phyloP scores from a whole-genome alignment of 768 basidiomycete species.

The Gyrodon lividus region DNA sequence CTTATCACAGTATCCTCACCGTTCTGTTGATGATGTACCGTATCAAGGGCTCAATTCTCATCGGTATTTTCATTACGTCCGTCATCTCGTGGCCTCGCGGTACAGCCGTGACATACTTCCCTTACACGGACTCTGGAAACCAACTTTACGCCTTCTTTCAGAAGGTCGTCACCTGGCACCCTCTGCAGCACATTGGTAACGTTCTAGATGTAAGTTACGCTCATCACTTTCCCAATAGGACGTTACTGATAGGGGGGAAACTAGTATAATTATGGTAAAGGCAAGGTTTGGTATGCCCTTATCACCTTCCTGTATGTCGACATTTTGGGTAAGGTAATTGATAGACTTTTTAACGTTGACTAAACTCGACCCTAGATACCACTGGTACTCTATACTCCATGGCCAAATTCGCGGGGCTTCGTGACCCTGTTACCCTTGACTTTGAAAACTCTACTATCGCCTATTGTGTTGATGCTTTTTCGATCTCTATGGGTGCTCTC shows the following conservation, averaged over 20 bases:
- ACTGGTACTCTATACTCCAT: constrained; percentile 84
- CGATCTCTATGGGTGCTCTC: constrained; percentile 77
- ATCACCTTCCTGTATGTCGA: constrained; percentile 90
- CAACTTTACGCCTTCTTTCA: constrained; percentile 82
- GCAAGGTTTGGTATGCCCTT: constrained; percentile 83
- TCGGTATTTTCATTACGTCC: constrained; percentile 81
- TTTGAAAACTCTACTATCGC: constrained; percentile 83
- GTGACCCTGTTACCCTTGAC: constrained; percentile 80
- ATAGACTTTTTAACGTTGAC: background rate
- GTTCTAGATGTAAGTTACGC: constrained; percentile 56
- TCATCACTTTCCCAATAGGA: background rate
- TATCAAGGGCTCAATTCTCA: constrained; percentile 77
- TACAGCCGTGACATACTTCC: constrained; percentile 80
- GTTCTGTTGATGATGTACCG: constrained; percentile 82
- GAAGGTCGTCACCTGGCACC: constrained; percentile 75
- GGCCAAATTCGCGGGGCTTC: constrained; percentile 89
- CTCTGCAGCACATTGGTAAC: constrained; percentile 59
- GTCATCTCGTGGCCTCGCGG: constrained; percentile 88
- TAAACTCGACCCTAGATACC: constrained; percentile 28
- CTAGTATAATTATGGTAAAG: constrained; percentile 56
- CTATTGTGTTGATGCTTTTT: constrained; percentile 81
- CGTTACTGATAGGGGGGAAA: constrained; percentile 6
- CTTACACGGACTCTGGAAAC: constrained; percentile 66
- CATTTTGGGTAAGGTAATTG: constrained; percentile 56
- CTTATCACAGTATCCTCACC: constrained; percentile 58